Base-by-base conservation (phyloP, 306 rosid genomes). In the Quercus suber region DNA sequence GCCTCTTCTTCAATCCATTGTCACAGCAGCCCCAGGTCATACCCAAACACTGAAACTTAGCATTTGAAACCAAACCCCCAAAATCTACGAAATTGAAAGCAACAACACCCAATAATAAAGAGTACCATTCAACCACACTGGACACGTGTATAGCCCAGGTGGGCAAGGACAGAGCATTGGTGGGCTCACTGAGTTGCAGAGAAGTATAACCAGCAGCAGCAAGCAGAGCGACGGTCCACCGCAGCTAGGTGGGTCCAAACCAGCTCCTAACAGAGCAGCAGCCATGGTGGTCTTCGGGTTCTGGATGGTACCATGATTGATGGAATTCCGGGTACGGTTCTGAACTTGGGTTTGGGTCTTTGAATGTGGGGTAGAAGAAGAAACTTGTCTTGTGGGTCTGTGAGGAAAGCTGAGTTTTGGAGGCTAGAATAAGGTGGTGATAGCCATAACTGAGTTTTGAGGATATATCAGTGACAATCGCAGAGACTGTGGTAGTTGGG, bases 111-210 rank as follows among this genome's bases (percentile, higher is more conserved):
- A 18, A 2, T 11, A 28, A 69, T 74, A 69, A 73, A 20, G 53
- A 10, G 21, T 0, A 94, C 99, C 98, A 91, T 82, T 93, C 98
- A 79, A 80, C 81, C 15, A 95, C 99, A 58, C 97, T 95, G 79
- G 98, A 95, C 37, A 93, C 94, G 31, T 95, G 99, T 31, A 93
- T 56, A 74, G 99, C 94, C 98, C 98, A 95, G 1, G 99, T 95
- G 78, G 98, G 98, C 77, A 95, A 80, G 70, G 99, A 95, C 49
- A 95, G 98, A 18, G 98, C 97, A 82, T 95, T 95, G 73, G 88
- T 31, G 53, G 99, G 99, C 84, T 93, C 99, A 8, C 80, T 82
- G 45, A 92, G 85, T 37, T 87, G 88, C 25, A 90, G 53, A 33
- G 83, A 64, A 65, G 3, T 41, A 41, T 83, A 67, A 71, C 79